Base-by-base conservation (phyloP, 1,284 basidiomycete genomes). In the Rhodotorula sp. region DNA sequence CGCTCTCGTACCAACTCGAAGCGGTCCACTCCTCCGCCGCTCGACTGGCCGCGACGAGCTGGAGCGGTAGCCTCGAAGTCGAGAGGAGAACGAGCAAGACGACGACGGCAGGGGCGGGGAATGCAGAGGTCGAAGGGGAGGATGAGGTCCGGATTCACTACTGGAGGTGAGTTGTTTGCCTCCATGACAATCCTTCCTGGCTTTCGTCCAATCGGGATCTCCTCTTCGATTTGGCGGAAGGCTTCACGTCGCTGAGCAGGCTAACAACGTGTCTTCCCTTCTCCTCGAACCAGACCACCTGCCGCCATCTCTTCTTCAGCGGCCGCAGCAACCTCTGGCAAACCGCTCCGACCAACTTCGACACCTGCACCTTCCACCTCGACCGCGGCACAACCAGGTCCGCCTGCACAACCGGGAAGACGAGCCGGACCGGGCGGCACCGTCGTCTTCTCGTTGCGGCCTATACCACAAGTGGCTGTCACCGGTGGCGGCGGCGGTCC, bases 1-100 rank as follows among this genome's bases (percentile, higher is more conserved):
- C 71, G 5, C 65, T 76, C 15, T 59, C 48, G 23, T 76, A 76
- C 60, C 73, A 73, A n/a, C 62, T 76, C 63, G 75, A 76, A 23
- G 62, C 67, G 55, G 49, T 76, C 16, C 62, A 72, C 12, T 23
- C 59, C 1, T 65, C 70, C 23, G 73, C 73, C 0, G 55, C 28
- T 7, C n/a, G 50, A 26, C 56, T 76, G 26, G 64, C 68, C 1
- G 60, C 57, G 48, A 76, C 70, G 28, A 48, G 60, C 26, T 76
- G 70, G 72, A 63, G 52, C 43, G 67, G 67, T 34, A 56, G 34
- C 10, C 31, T 74, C 47, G 57, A 45, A 10, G 68, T 73, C 56
- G 70, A 74, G 57, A 19, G 62, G 52, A 23, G 38, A 26, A 34
- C 31, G 14, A 12, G 15, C 50, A n/a, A 21, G 55, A 23, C 28